Evolutionary conservation across 2,329 filamentous ascomycete genomes (phyloP), one percentile per base, ranked within the genome.

Genomic region (Hypoxylon sp.): DNA sequence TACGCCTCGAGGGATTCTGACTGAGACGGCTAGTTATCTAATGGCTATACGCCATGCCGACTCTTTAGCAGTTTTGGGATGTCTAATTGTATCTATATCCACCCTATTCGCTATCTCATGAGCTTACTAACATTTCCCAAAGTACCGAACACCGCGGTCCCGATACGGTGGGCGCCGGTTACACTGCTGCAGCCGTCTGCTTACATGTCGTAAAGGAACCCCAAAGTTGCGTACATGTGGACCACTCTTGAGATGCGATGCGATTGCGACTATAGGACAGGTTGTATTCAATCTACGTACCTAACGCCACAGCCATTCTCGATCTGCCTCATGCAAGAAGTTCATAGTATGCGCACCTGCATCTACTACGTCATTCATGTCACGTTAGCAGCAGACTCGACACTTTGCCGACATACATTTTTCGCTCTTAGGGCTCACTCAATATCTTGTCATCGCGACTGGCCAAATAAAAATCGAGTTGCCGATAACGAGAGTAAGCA

Each of bases 281-380:
- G 11, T n/a, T 48, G 44, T 17, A 48, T 28, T 15, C 22, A 49
- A 39, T 44, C 39, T 51, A 50, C 41, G 22, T n/a, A n/a, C n/a
- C n/a, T n/a, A 39, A 30, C 44, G 34, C 41, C 41, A 55, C 32
- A 59, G 56, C 63, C 55, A 62, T 55, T 43, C 53, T 62, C 46
- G 64, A 60, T 68, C 60, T 67, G 52, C 64, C 60, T 62, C 34
- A 67, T 64, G 60, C 63, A 66, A 64, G 60, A 57, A 56, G n/a
- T n/a, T n/a, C n/a, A n/a, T n/a, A n/a, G 62, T 47, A 24, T 57
- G 56, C 53, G 34, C 50, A 28, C 48, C 49, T 43, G 50, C 19
- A 26, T 55, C 56, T 24, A 20, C 37, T 34, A n/a, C 62, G 52
- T 67, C 64, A 67, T 59, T 50, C 24, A 22, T 47, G 56, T 34